Base-by-base conservation (phyloP, 805 yeast genomes). In the Starmera amethionina region DNA sequence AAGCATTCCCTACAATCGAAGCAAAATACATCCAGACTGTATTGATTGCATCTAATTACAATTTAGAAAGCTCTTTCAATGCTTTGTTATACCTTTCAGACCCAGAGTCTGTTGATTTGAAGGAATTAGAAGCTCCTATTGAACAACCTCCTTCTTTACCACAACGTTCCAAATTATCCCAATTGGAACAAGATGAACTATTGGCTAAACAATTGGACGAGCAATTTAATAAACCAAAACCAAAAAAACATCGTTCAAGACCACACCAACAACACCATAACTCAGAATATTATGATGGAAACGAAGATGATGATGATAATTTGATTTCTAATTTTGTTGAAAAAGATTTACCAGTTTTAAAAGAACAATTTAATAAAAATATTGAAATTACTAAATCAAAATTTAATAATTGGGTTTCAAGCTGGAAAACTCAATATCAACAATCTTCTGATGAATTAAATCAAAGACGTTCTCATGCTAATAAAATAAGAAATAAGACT, bases 1-100 rank as follows among this genome's bases (percentile, higher is more conserved):
- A 86, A 18, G 97, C 97, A 0, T 90, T 90, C 59, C 97, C 98
- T 1, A 64, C 67, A 14, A 61, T 78, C 19, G 95, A 87, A 34
- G 82, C 73, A 28, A 74, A 77, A 45, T 74, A 79, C 50, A 68
- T 86, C 46, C 76, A 79, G 40, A 88, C 95, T 27, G 80, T 86
- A 1, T 66, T 89, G 42, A 84, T 93, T 56, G 97, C 97, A 3
- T 77, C 95, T 15, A 75, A 72, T 37, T 96, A 95, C 27, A 68
- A 73, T 37, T 58, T 86, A 35, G 96, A 87, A 50, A 79, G 84
- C 1, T 95, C 96, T 1, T 90, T 90, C 66, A 83, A 82, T 58
- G 97, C 96, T 0, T 65, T 89, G 51, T 66, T 90, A 44, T 86
- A 74, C 49, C 63, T 86, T 40, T 79, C 85, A 14, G 96, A 89